These are phyloP conservation scores for Metarhizium anisopliae DNA, from an alignment of 2,329 filamentous ascomycete genomes.

Conservation along the genomic window DNA sequence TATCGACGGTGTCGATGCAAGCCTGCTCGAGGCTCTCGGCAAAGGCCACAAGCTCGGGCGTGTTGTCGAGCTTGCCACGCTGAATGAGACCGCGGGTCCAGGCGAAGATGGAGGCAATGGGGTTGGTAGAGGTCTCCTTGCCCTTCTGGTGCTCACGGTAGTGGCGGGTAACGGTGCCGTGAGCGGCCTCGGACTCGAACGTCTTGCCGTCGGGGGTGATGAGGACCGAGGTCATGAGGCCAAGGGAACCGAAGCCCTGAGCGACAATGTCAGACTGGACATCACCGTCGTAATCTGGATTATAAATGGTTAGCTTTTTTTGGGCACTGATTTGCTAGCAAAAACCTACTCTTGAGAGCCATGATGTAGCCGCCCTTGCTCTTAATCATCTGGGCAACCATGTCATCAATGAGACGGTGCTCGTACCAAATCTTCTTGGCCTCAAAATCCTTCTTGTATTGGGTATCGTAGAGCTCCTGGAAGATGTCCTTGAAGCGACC, in stretches of 20 bases:
- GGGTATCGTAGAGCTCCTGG: constrained; percentile 85
- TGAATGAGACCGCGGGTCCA: constrained; percentile 94
- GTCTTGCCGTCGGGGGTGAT: constrained; percentile 95
- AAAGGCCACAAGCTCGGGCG: constrained; percentile 85
- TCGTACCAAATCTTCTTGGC: constrained; percentile 96
- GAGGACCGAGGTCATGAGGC: constrained; percentile 96
- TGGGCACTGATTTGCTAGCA: neutral
- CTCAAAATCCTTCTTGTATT: constrained; percentile 85
- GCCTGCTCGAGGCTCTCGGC: constrained; percentile 88
- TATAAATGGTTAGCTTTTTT: neutral
- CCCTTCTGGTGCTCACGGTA: constrained; percentile 99
- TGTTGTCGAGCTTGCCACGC: constrained; percentile 85
- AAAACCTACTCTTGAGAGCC: constrained; percentile 83
- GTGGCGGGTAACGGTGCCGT: constrained; percentile 96
- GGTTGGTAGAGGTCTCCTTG: constrained; percentile 94
- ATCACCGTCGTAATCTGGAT: constrained; percentile 90
- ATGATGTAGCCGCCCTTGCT: constrained; percentile 93
- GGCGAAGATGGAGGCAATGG: constrained; percentile 97
- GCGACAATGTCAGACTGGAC: constrained; percentile 98
- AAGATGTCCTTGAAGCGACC: constrained; percentile 99
- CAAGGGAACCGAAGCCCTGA: constrained; percentile 94
- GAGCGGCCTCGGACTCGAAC: constrained; percentile 94
- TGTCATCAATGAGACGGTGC: constrained; percentile 98
- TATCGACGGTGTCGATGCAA: constrained; percentile 87
- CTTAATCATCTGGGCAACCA: constrained; percentile 99